A percentile compares a stretch with the other conserved stretches of the same genome.
phyloP scores from a whole-genome alignment of 768 basidiomycete genomes.

The Tylopilus vinaceipallidus region DNA sequence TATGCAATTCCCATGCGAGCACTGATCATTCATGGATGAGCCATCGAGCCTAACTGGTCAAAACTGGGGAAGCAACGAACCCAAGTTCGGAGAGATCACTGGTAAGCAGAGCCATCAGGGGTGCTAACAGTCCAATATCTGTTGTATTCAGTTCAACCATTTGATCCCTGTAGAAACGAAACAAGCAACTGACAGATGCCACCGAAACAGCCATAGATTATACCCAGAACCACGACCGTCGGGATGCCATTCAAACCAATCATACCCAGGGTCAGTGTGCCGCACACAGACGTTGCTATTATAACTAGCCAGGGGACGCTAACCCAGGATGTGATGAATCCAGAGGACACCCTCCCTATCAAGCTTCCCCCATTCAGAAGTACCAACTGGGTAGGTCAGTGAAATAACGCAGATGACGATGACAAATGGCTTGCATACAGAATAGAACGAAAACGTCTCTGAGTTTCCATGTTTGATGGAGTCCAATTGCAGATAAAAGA shows the following conservation, averaged over 20 bases:
- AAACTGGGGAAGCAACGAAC: slow-evolving; percentile 11
- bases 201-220: slow-evolving; percentile 47
- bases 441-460: slow-evolving; percentile 53
- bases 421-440: slow-evolving; percentile 34
- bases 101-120: slow-evolving; percentile 44
- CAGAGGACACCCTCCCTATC: slow-evolving; percentile 50
- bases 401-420: neutral
- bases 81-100: slow-evolving; percentile 52
- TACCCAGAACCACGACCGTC: slow-evolving; percentile 39
- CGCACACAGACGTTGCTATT: slow-evolving; percentile 31
- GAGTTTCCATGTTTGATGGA: slow-evolving; percentile 46
- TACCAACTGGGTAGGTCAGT: slow-evolving; percentile 37
- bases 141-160: neutral
- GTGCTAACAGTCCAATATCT: slow-evolving; percentile 40
- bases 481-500: slow-evolving; percentile 58
- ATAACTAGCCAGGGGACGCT: slow-evolving; percentile 46
- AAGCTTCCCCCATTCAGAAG: slow-evolving; percentile 52
- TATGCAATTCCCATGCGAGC: slow-evolving; percentile 28
- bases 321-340: slow-evolving; percentile 38
- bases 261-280: slow-evolving; percentile 42
- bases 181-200: slow-evolving; percentile 37
- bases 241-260: slow-evolving; percentile 37
- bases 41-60: neutral
- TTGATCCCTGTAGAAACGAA: neutral
- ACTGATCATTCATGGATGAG: slow-evolving; percentile 6